A percentile compares a stretch with the other conserved stretches of the same genome.
Conservation (phyloP, 129 eudicot genomes). For the Centrapalus pauciflorus region DNA sequence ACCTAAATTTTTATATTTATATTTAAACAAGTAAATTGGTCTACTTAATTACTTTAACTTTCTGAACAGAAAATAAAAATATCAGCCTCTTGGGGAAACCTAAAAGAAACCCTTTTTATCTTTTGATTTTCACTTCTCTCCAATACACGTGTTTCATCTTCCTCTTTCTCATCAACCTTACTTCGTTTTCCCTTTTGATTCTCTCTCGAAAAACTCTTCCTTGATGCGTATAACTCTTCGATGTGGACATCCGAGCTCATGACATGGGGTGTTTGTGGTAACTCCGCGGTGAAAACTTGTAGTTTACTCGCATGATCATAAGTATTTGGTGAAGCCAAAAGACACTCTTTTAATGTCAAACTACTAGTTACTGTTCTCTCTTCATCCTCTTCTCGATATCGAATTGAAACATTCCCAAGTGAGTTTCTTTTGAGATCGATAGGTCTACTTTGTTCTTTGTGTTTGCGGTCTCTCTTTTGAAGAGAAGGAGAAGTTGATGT, state of each 20-base stretch:
- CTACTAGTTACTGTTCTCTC: background rate
- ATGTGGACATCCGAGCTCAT: background rate
- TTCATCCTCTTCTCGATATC: conserved; percentile 1
- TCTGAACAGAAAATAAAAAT: conserved; percentile 27
- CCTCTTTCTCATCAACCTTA: conserved; percentile 8
- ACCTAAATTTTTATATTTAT: too few relatives aligned
- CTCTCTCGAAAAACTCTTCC: background rate
- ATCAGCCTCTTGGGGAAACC: conserved; percentile 31
- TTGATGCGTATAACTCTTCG: background rate
- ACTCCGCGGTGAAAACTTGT: conserved; percentile 7
- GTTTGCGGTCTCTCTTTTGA: conserved; percentile 8
- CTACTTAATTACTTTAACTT: background rate
- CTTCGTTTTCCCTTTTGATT: background rate
- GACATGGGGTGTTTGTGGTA: conserved; percentile 6
- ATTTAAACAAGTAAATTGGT: background rate
- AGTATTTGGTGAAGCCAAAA: conserved; percentile 28
- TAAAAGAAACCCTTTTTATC: conserved; percentile 32
- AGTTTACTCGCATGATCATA: conserved; percentile 13
- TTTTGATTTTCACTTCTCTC: conserved; percentile 15
- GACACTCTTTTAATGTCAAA: conserved; percentile 25
- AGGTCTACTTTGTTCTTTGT: conserved; percentile 3
- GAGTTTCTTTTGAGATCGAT: background rate
- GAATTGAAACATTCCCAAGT: background rate
- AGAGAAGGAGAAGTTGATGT: conserved; percentile 8
- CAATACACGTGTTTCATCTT: conserved; percentile 11